Percentiles rank a stretch among this genome's conserved stretches.
These are phyloP conservation scores for Pseudogymnoascus sp. DNA, from an alignment of 2,329 filamentous ascomycete species.

Conservation along the genomic window DNA sequence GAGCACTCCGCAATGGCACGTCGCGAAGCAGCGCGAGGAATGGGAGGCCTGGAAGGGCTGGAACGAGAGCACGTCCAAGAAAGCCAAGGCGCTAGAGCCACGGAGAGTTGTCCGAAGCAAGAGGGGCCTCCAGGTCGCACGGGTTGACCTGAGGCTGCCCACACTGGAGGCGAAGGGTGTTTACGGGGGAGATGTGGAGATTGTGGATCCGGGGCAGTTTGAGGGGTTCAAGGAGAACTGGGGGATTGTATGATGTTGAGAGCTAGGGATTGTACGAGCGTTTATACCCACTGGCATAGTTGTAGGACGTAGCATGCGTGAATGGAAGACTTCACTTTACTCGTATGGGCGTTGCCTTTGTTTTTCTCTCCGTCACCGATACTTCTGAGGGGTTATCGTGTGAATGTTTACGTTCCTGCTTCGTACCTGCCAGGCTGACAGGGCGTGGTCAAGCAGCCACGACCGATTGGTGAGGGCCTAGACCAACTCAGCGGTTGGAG, in stretches of 20 bases:
- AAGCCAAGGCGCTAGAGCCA: conserved; percentile 38
- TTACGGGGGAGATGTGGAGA: conserved; percentile 24
- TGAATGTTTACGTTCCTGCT: background rate
- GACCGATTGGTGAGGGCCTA: background rate
- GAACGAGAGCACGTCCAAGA: conserved; percentile 48
- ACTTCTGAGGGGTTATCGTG: background rate
- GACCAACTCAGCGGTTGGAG: background rate
- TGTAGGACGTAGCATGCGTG: background rate
- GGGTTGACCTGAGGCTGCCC: conserved; percentile 21
- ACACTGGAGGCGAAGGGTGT: conserved; percentile 23
- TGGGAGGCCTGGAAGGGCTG: conserved; percentile 55
- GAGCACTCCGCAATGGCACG: conserved; percentile 58
- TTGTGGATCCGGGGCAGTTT: conserved; percentile 26
- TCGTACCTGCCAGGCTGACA: background rate
- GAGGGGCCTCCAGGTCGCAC: conserved; percentile 21
- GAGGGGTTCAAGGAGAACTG: conserved; percentile 25
- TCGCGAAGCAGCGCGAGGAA: conserved; percentile 58
- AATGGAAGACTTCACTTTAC: background rate
- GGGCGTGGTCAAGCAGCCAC: background rate
- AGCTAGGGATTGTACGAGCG: conserved; percentile 19
- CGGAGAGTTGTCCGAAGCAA: conserved; percentile 17
- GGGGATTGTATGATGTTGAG: conserved; percentile 19
- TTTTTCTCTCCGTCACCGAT: background rate
- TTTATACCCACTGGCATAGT: conserved; percentile 7
- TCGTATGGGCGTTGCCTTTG: too few species aligned